Evolutionary conservation across 164 flowering plant species (phyloP).

Genomic region (Magnolia officinalis): DNA sequence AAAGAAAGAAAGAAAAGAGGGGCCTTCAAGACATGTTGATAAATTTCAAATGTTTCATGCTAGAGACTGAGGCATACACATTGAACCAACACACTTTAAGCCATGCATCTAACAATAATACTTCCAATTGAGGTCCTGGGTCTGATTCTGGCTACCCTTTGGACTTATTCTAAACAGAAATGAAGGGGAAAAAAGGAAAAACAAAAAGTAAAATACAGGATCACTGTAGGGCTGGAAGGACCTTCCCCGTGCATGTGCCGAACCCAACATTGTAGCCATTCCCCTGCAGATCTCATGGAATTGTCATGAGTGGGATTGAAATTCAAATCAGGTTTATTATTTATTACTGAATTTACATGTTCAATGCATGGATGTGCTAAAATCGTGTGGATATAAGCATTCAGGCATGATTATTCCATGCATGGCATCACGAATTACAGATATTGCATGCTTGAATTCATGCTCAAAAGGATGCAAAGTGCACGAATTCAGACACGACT

Average conservation of each 20-base stretch:
- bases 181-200: neutral
- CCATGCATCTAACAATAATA: too few species aligned
- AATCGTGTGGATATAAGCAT: neutral
- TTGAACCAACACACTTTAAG: too few species aligned
- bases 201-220: neutral
- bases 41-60: too few species aligned
- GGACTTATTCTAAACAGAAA: too few species aligned
- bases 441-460: neutral
- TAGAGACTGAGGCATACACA: too few species aligned
- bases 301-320: neutral
- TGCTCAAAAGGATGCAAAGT: too few species aligned
- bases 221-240: conserved; percentile 58
- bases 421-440: neutral
- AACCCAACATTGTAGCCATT: conserved; percentile 85
- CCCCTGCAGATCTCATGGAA: conserved; percentile 54
- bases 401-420: neutral
- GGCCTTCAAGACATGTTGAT: too few species aligned
- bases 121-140: too few species aligned
- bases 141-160: too few species aligned
- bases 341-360: neutral
- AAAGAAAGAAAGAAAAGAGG: too few species aligned
- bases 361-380: neutral
- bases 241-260: conserved; percentile 79
- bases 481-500: too few species aligned
- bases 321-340: neutral